Evolutionary conservation across 768 basidiomycete genomes (phyloP).

Genomic region (Mycena floridula): DNA sequence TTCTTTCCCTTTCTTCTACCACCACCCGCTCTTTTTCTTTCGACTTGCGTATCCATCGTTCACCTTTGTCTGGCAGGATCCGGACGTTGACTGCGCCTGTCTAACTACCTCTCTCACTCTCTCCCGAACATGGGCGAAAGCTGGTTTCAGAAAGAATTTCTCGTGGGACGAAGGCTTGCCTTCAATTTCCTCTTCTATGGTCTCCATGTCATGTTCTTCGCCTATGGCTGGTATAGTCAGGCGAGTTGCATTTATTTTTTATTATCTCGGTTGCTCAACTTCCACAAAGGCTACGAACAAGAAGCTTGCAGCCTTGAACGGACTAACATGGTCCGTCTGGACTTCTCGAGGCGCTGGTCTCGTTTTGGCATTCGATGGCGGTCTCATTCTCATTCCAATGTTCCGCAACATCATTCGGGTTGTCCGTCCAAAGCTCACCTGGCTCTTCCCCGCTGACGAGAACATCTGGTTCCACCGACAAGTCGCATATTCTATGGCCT

Average conservation of each 20-base stretch:
- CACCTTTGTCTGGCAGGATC: constrained; percentile 29
- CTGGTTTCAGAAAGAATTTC: constrained; percentile 72
- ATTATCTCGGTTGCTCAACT: no score
- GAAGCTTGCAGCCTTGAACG: constrained; percentile 70
- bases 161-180: constrained; percentile 52
- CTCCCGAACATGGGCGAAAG: constrained; percentile 69
- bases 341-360: constrained; percentile 87
- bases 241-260: constrained; percentile 28
- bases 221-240: constrained; percentile 87
- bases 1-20: constrained; percentile 11
- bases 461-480: constrained; percentile 96
- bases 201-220: constrained; percentile 66
- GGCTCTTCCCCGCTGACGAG: constrained; percentile 89
- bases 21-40: constrained; percentile 20
- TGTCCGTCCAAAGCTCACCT: constrained; percentile 72
- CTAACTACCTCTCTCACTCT: constrained; percentile 22
- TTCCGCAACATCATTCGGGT: constrained; percentile 82
- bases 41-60: neutral
- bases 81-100: constrained; percentile 51
- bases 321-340: constrained; percentile 83
- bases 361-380: constrained; percentile 81
- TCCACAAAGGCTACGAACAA: constrained; percentile 47
- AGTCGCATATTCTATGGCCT: constrained; percentile 90
- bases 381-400: constrained; percentile 84
- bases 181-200: constrained; percentile 83